phyloP scores from a whole-genome alignment of 2,329 filamentous ascomycete species.

The Plenodomus biglobosus region DNA sequence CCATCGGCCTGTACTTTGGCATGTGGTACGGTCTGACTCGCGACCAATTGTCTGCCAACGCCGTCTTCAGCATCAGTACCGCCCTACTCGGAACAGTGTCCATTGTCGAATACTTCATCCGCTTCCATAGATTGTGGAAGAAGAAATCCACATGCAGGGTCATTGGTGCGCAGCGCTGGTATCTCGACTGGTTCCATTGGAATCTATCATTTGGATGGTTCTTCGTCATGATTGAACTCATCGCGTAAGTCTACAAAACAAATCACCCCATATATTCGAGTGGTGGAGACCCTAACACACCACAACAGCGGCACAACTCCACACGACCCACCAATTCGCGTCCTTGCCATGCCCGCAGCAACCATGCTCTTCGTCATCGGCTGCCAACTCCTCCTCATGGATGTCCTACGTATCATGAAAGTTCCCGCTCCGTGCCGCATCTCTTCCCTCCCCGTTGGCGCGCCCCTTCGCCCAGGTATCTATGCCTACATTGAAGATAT shows the following conservation, averaged over 20 bases:
- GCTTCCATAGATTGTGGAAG: conserved; percentile 53
- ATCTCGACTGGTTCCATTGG: conserved; percentile 61
- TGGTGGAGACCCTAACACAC: no score
- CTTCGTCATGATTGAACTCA: conserved; percentile 59
- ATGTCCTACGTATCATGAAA: conserved; percentile 50
- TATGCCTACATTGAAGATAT: conserved; percentile 59
- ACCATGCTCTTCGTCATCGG: conserved; percentile 57
- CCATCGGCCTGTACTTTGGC: conserved; percentile 62
- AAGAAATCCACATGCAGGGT: conserved; percentile 57
- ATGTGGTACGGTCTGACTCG: conserved; percentile 59
- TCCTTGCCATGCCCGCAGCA: conserved; percentile 56
- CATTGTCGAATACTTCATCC: conserved; percentile 57
- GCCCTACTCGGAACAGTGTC: conserved; percentile 56
- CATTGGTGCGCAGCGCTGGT: conserved; percentile 49
- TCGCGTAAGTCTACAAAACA: conserved; percentile 45
- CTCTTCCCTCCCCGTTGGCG: conserved; percentile 54
- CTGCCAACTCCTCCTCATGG: conserved; percentile 54
- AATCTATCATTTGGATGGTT: conserved; percentile 58
- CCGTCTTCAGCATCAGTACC: conserved; percentile 58
- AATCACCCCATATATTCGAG: no score
- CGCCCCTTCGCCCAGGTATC: conserved; percentile 55
- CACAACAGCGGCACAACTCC: conserved; percentile 48
- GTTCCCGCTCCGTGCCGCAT: conserved; percentile 54
- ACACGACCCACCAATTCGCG: conserved; percentile 53
- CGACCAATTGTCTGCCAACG: conserved; percentile 51